Percentiles rank a stretch among this genome's conserved stretches.
These are phyloP conservation scores for Fomitiporia mediterranea DNA, from an alignment of 1,284 basidiomycete species.

Conservation along the genomic window DNA sequence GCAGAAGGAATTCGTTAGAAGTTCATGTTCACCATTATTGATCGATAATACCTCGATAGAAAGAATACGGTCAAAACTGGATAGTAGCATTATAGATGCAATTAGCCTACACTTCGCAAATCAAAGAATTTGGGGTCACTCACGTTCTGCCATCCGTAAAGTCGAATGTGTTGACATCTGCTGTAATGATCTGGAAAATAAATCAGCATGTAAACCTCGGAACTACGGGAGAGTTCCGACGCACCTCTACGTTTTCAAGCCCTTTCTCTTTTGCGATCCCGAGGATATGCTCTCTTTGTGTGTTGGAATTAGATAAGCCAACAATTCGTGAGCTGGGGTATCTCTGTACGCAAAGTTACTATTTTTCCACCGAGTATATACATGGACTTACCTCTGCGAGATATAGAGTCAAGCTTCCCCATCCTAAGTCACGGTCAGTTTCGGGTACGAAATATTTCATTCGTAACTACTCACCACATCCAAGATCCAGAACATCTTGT, in stretches of 20 bases:
- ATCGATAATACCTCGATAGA: conserved; percentile 54
- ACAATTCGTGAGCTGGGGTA: conserved; percentile 66
- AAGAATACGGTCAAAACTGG: conserved; percentile 69
- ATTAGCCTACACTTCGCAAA: neutral
- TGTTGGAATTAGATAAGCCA: conserved; percentile 67
- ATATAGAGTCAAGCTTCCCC: conserved; percentile 70
- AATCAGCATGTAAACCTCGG: neutral
- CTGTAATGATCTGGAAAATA: conserved; percentile 54
- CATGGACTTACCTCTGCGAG: conserved; percentile 52
- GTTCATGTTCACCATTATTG: neutral
- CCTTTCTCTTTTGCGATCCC: conserved; percentile 46
- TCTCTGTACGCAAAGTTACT: conserved; percentile 37
- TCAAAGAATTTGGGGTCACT: conserved; percentile 24
- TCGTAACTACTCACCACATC: conserved; percentile 48
- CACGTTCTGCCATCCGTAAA: conserved; percentile 50
- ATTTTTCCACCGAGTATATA: neutral
- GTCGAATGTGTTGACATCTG: conserved; percentile 65
- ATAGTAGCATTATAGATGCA: neutral
- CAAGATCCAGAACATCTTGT: conserved; percentile 65
- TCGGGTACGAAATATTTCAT: neutral
- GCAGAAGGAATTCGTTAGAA: conserved; percentile 1
- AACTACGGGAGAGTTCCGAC: neutral
- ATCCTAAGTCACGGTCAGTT: conserved; percentile 37
- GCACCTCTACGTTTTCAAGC: conserved; percentile 53
- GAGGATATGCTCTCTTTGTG: conserved; percentile 70